These are phyloP conservation scores for Gremmenia infestans DNA, from an alignment of 2,329 filamentous ascomycete genomes.

Conservation along the genomic window DNA sequence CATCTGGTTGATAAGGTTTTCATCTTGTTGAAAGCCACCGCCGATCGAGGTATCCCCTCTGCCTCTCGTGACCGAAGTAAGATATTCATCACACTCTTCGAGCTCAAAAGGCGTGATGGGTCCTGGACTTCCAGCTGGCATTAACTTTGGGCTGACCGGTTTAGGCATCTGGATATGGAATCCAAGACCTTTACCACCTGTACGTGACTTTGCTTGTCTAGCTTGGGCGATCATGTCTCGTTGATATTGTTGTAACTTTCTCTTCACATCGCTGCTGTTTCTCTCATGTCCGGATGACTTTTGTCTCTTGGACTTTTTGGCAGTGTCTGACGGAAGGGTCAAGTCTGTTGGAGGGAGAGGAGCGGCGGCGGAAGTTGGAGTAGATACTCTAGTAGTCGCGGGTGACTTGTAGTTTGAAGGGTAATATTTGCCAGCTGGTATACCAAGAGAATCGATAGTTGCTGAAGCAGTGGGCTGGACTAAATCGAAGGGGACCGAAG, in stretches of 20 bases:
- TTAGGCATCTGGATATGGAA: conserved; percentile 33
- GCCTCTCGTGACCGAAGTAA: conserved; percentile 19
- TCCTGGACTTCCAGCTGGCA: conserved; percentile 52
- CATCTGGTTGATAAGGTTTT: conserved; percentile 5
- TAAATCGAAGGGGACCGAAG: conserved; percentile 7
- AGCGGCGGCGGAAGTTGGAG: conserved; percentile 9
- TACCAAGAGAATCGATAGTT: conserved; percentile 20
- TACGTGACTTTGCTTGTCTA: conserved; percentile 35
- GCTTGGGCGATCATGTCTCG: conserved; percentile 57
- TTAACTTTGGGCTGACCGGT: conserved; percentile 45
- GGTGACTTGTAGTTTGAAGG: conserved; percentile 53
- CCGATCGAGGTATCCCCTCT: conserved; percentile 1
- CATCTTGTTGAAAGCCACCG: conserved; percentile 4
- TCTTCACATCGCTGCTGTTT: conserved; percentile 44
- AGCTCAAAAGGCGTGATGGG: conserved; percentile 59
- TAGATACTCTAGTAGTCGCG: conserved; percentile 21
- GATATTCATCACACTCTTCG: conserved; percentile 32
- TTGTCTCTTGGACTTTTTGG: conserved; percentile 22
- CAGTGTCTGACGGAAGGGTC: conserved; percentile 27
- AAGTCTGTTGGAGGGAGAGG: conserved; percentile 29
- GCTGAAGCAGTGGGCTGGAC: conserved; percentile 7
- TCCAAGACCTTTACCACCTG: conserved; percentile 24
- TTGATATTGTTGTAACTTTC: conserved; percentile 53
- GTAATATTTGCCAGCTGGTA: conserved; percentile 59
- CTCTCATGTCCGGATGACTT: conserved; percentile 33